These are phyloP conservation scores for Inosperma sp. DNA, from an alignment of 768 basidiomycete species.

Conservation along the genomic window DNA sequence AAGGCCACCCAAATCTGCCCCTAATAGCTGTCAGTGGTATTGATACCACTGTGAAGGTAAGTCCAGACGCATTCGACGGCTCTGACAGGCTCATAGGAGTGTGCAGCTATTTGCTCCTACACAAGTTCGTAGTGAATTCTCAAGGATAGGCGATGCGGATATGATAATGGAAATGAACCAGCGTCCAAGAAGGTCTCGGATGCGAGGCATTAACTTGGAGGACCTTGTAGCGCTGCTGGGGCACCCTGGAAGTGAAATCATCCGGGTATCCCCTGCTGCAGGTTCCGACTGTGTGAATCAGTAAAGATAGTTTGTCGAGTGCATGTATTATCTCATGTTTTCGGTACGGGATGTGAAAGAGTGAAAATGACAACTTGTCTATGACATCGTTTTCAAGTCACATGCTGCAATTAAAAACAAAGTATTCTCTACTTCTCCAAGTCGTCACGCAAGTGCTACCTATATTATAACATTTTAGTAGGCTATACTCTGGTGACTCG, in stretches of 20 bases:
- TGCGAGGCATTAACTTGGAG: slow-evolving; percentile 1
- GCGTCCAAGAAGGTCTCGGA: slow-evolving; percentile 22
- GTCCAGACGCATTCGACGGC: slow-evolving; percentile 5
- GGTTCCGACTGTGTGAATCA: slow-evolving; percentile 26
- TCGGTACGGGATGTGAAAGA: neutral
- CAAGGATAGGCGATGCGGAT: slow-evolving; percentile 47
- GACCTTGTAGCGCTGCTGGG: slow-evolving; percentile 15
- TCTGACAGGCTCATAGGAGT: neutral
- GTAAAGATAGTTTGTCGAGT: slow-evolving; percentile 15
- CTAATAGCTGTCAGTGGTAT: slow-evolving; percentile 86
- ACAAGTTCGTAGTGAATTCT: slow-evolving; percentile 44
- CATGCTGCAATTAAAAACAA: no score
- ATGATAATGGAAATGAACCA: slow-evolving; percentile 56
- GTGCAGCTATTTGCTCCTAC: slow-evolving; percentile 63
- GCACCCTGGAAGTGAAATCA: slow-evolving; percentile 15
- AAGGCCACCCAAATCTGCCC: slow-evolving; percentile 76
- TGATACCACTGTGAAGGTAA: slow-evolving; percentile 77
- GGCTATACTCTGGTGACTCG: no score
- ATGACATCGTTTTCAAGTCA: no score
- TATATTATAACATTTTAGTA: no score
- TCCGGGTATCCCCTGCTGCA: neutral
- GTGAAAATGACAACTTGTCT: neutral
- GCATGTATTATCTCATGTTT: neutral
- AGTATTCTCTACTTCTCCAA: no score
- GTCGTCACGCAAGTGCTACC: no score